Base-by-base conservation (phyloP, 202 grass and related monocot genomes). In the Hordeum pubiflorum region DNA sequence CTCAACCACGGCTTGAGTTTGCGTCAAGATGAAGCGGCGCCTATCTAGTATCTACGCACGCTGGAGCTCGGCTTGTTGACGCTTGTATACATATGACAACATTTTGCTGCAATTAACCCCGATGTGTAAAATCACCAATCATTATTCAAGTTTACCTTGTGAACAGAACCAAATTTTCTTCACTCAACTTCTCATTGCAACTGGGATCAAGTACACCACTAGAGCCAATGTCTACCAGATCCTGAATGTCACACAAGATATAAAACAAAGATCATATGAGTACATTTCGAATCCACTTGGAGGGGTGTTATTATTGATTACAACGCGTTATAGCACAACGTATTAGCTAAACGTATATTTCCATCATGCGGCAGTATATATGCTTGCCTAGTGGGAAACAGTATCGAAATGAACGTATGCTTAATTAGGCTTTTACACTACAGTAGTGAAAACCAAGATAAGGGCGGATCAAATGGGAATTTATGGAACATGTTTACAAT, bases 111-210 rank as follows among this genome's bases (percentile, higher is more conserved):
- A 85, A 48, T 44, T 70, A 36, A 72, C 15, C 52, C 32, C 57
- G 77, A 64, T 46, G 33, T 9, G 44, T 77, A 20, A 58, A 79
- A 40, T 61, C 40, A 43, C 54, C 13, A 36, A 6, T 58, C 17
- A 44, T 72, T 18, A 85, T 23, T 48, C 40, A 48, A 20, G 4
- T 68, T 58, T 89, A 97, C 93, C 90, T 93, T 82, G 88, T 55
- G 54, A 93, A 93, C 31, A 97, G 66, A 43, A 56, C 38, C 36
- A 91, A 56, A 52, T 97, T 97, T 87, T 97, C 93, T 85, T 93
- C 90, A 75, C 90, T 87, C 71, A 91, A 39, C 63, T 76, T 89
- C 62, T 82, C 83, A 75, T 84, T 81, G 26, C 68, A 58, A 76
- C 58, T 71, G 43, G 90, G 62, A 77, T 93, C 90, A 15, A 87